Evolutionary conservation across 2,329 filamentous ascomycete species (phyloP), one percentile per base, ranked within the genome.

Genomic region (Pseudocercospora pini-densiflorae): DNA sequence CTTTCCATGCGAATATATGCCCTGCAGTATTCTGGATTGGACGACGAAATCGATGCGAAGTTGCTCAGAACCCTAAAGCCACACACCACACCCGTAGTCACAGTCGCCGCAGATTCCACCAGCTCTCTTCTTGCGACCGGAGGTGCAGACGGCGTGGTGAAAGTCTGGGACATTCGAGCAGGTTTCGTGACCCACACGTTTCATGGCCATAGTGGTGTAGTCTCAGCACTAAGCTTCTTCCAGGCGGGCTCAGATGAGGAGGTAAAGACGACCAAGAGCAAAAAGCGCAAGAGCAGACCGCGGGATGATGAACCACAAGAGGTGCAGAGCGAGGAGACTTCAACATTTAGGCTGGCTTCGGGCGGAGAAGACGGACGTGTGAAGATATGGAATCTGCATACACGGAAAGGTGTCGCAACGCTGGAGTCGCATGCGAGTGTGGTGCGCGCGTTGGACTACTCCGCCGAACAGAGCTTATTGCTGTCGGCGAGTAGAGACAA

Each of bases 161-260:
- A 99, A 79, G 90, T 99, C 61, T 99, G 94, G 94, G 95, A 99
- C 80, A 93, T 99, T 66, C 85, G 86, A 59, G 92, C 90, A 53
- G 95, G 95, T 23, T 98, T 92, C 79, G 89, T 93, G 33, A 99
- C 96, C 29, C 95, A 99, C 79, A 97, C 93, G 0, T 97, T 99
- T 79, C 91, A 94, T 72, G 94, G 94, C 1, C 94, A 97, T 64
- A 93, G 93, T 66, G 94, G 95, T 9, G 86, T 99, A 23, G 88
- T 99, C 4, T 97, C 95, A 12, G 93, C 95, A 0, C 84, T 99
- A 19, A 90, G 90, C 73, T 98, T 99, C 80, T 99, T 98, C 77
- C 90, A 97, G 75, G 77, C 76, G 8, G 75, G 76, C 27, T 62
- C 71, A 10, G 66, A 29, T 9, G 63, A 24, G 23, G 57, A 70